A percentile compares a stretch with the other conserved stretches of the same genome.
These are phyloP conservation scores for Aspergillus bombycis DNA, from an alignment of 2,329 filamentous ascomycete species.

Conservation along the genomic window DNA sequence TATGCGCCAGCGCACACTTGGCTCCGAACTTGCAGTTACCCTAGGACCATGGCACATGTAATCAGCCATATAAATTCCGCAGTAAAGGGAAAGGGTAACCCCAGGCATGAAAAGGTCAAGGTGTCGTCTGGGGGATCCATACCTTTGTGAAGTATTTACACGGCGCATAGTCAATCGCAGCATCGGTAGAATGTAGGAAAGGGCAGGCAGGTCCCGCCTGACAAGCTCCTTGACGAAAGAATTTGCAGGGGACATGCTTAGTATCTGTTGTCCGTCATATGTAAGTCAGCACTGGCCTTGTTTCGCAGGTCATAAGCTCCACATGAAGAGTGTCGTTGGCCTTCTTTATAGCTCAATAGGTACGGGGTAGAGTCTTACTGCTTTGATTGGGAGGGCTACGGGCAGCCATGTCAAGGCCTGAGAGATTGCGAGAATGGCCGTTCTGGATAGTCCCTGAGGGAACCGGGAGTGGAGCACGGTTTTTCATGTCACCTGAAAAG, in stretches of 20 bases:
- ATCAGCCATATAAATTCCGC: conserved; percentile 19
- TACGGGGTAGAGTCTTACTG: conserved; percentile 37
- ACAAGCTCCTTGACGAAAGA: conserved; percentile 94
- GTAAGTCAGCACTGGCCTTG: neutral
- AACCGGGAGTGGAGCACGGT: conserved; percentile 43
- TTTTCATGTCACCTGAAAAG: conserved; percentile 44
- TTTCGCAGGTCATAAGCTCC: neutral
- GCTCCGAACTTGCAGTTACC: conserved; percentile 99
- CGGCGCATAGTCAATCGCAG: conserved; percentile 77
- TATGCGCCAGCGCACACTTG: conserved; percentile 95
- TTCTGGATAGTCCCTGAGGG: conserved; percentile 41
- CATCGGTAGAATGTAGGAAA: conserved; percentile 90
- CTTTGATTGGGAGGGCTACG: conserved; percentile 51
- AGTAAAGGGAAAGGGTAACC: neutral
- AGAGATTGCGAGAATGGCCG: conserved; percentile 46
- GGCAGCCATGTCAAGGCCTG: conserved; percentile 48
- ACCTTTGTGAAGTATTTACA: conserved; percentile 99
- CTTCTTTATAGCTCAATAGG: neutral
- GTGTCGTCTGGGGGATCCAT: conserved; percentile 22
- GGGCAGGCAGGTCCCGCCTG: conserved; percentile 95
- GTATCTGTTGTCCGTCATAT: conserved; percentile 65
- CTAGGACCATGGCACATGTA: conserved; percentile 50
- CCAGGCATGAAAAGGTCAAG: neutral
- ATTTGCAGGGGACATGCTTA: conserved; percentile 98
- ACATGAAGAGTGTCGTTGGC: neutral